Base-by-base conservation (phyloP, 2,329 filamentous ascomycete genomes). In the Geosmithia putterillii region DNA sequence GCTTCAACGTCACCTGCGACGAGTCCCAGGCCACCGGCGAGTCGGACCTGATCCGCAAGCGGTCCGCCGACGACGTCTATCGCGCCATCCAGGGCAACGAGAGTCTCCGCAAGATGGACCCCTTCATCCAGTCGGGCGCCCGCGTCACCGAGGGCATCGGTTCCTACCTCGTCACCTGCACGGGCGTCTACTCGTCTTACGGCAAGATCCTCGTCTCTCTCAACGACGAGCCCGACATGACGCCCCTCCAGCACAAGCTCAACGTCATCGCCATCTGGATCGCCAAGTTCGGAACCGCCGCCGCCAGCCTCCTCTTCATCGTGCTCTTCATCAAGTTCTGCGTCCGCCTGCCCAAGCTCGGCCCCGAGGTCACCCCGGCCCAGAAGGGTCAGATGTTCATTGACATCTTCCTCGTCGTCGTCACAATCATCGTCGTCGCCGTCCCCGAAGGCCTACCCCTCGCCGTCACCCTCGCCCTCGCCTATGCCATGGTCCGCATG, bases 301-400 rank as follows among this genome's bases (percentile, higher is more conserved):
- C 87, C 41, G 86, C 83, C 50, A 67, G 92, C 14, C 65, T 87
- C 8, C 70, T 95, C 40, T 95, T 95, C 63, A 71, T 90, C 40
- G 83, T 94, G 39, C 71, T 95, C 14, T 77, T 95, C 54, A 89
- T 95, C 64, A 76, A 87, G 53, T 95, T 94, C 57, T 68, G 92
- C 9, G 86, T 80, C 40, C 65, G 76, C 12, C 72, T 95, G 3
- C 67, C 69, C 6, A 57, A 71, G 61, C 44, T 65, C 60, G 49
- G 48, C 17, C 69, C 75, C 45, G 49, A 55, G 3, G 64, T 64
- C 2, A 71, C 72, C 0, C 71, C 86, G 3, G 79, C 85, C 3
- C 60, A 79, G 43, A 95, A 94, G 64, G 88, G 84, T 8, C 85
- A 90, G 54, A 71, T 76, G 42, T 87, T 87, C 53, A 70, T 87